Base-by-base conservation (phyloP, 768 basidiomycete species). In the Naganishia onofrii region DNA sequence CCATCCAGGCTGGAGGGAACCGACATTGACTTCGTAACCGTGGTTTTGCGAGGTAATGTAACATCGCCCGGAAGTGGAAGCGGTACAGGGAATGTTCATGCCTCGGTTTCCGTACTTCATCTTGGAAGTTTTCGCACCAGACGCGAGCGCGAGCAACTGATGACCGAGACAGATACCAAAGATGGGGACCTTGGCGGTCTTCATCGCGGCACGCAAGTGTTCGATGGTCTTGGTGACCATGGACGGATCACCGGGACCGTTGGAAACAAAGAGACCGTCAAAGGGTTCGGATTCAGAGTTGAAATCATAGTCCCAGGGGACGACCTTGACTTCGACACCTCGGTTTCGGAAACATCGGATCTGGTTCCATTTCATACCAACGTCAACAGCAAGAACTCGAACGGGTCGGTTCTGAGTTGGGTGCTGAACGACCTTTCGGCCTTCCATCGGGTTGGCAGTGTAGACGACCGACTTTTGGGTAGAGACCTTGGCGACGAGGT, bases 331-430 rank as follows among this genome's bases (percentile, higher is more conserved):
- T 81, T 98, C 92, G 42, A 97, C 87, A 58, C 96, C 96, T 38
- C 96, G 89, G 44, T 87, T 84, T 52, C 87, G 87, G 83, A 99
- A 97, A 84, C 96, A 99, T 38, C 96, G 87, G 75, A 98, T 93
- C 82, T 99, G 96, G 82, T 98, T 98, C 84, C 91, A 96, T 82
- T 99, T 99, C 92, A 98, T 98, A n/a, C 96, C 96, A 63, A 98
- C 95, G 79, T 99, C 96, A 70, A 98, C 83, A 6, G 92, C 93
- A 19, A 99, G 77, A 32, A 99, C 86, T 71, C 96, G 90, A 34
- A 98, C 79, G 0, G 87, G 82, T 60, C 93, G 87, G 34, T 90
- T 91, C 0, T 87, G 88, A 34, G 72, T 72, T 2, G 91, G 90
- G 78, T 96, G 91, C 38, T 87, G 79, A 66, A 83, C 86, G 28